A percentile compares a stretch with the other conserved stretches of the same genome.
Conservation (phyloP, 192 early-diverging fungal genomes). For the Coemansia aciculifera region DNA sequence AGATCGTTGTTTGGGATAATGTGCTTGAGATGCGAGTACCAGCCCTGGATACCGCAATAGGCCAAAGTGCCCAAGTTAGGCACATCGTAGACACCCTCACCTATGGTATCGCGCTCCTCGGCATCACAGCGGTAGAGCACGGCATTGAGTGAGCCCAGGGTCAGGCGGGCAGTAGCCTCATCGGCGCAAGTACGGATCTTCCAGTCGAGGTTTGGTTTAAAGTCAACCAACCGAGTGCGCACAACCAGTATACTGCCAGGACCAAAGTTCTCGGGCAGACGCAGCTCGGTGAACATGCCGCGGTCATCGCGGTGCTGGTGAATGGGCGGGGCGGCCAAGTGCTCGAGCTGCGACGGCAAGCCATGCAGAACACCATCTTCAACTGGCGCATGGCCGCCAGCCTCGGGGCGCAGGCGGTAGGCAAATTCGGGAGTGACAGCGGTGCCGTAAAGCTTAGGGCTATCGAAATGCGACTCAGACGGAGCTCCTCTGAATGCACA, state of each 20-base stretch:
- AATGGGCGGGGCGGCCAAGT: constrained; percentile 57
- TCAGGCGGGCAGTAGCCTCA: constrained; percentile 64
- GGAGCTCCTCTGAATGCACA: constrained; percentile 71
- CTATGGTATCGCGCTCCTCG: constrained; percentile 84
- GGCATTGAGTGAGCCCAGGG: constrained; percentile 77
- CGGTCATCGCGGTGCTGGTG: constrained; percentile 48
- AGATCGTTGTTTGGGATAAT: constrained; percentile 86
- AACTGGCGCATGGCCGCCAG: not conserved
- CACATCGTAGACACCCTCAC: constrained; percentile 83
- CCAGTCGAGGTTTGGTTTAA: constrained; percentile 60
- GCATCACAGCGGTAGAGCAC: constrained; percentile 81
- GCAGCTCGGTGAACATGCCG: constrained; percentile 63
- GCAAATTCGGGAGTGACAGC: constrained; percentile 59
- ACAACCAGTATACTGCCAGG: constrained; percentile 81
- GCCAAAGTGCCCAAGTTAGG: constrained; percentile 79
- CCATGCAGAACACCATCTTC: constrained; percentile 59
- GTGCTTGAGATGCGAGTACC: constrained; percentile 75
- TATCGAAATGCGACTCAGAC: constrained; percentile 47
- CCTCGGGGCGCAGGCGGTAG: constrained; percentile 56
- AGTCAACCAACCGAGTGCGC: constrained; percentile 59
- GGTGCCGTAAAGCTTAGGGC: constrained; percentile 65
- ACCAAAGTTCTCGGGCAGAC: constrained; percentile 68
- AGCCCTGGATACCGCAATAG: constrained; percentile 94
- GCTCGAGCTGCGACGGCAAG: constrained; percentile 59
- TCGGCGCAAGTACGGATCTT: constrained; percentile 62